phyloP scores from a whole-genome alignment of 495 filamentous ascomycete species.

The Aspergillus egyptiacus region DNA sequence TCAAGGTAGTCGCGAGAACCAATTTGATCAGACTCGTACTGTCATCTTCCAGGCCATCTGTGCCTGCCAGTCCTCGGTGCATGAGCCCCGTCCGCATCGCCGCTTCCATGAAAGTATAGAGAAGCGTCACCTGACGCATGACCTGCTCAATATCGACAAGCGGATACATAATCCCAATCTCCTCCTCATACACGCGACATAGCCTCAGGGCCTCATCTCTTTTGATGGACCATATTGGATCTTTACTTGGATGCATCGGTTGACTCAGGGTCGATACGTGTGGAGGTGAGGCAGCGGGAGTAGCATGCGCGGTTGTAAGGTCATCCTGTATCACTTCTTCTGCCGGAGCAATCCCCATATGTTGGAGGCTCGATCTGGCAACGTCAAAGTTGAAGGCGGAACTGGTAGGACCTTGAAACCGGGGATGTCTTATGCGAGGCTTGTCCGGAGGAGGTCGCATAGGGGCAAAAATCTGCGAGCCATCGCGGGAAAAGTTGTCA shows the following conservation, averaged over 20 bases:
- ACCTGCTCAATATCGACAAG: slow-evolving; percentile 65
- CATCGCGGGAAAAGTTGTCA: slow-evolving; percentile 36
- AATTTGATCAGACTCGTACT: slow-evolving; percentile 70
- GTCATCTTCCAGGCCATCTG: slow-evolving; percentile 62
- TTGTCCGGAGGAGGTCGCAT: slow-evolving; percentile 29
- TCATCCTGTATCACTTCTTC: slow-evolving; percentile 57
- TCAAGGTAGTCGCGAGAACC: slow-evolving; percentile 67
- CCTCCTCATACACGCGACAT: slow-evolving; percentile 70
- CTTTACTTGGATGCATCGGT: slow-evolving; percentile 45
- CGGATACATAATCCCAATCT: slow-evolving; percentile 83
- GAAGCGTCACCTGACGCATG: slow-evolving; percentile 54
- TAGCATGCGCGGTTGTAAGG: slow-evolving; percentile 43
- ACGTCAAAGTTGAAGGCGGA: slow-evolving; percentile 81
- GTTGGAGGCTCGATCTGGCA: slow-evolving; percentile 78
- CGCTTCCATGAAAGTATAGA: slow-evolving; percentile 69
- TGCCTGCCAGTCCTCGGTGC: slow-evolving; percentile 45
- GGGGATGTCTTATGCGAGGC: slow-evolving; percentile 48
- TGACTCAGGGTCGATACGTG: slow-evolving; percentile 19
- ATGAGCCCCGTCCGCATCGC: slow-evolving; percentile 53
- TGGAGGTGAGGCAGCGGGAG: slow-evolving; percentile 49
- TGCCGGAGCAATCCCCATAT: slow-evolving; percentile 66
- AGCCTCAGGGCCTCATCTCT: slow-evolving; percentile 68
- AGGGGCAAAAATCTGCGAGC: slow-evolving; percentile 33
- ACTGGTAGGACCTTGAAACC: slow-evolving; percentile 81
- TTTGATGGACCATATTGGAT: slow-evolving; percentile 69